A percentile compares a stretch with the other conserved stretches of the same genome.
phyloP scores from a whole-genome alignment of 176 grass and related monocot genomes.

The Eleusine indica region DNA sequence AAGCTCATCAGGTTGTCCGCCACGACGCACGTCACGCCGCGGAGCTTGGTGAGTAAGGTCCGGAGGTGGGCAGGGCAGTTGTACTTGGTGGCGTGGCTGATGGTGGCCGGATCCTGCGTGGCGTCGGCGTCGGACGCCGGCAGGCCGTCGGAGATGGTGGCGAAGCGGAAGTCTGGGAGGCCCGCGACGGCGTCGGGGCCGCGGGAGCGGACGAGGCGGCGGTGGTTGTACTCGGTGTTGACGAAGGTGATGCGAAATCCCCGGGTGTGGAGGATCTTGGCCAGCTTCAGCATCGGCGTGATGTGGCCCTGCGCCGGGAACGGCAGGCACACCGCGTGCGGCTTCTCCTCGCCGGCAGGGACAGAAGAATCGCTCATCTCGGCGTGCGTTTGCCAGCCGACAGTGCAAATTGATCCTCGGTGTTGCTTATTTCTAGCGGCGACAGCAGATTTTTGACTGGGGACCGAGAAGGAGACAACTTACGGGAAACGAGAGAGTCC shows the following conservation, averaged over 20 bases:
- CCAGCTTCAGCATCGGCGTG: slow-evolving; percentile 55
- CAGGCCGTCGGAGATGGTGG: slow-evolving; percentile 45
- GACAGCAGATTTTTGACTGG: no score
- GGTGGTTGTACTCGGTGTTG: slow-evolving; percentile 71
- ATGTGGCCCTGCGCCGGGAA: slow-evolving; percentile 50
- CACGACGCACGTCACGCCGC: slow-evolving; percentile 44
- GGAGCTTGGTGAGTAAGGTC: slow-evolving; percentile 17
- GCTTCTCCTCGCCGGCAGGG: background rate
- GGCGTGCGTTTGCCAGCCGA: background rate
- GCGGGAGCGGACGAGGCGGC: slow-evolving; percentile 11
- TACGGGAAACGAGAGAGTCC: no score
- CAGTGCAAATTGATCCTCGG: background rate
- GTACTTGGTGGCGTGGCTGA: slow-evolving; percentile 10
- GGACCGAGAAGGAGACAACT: no score
- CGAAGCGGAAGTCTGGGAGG: slow-evolving; percentile 37
- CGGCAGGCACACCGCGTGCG: slow-evolving; percentile 51
- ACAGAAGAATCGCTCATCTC: background rate
- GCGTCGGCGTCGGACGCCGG: slow-evolving; percentile 33
- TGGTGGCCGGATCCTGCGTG: slow-evolving; percentile 19
- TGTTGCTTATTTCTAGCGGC: no score
- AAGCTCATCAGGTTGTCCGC: slow-evolving; percentile 50
- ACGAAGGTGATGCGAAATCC: slow-evolving; percentile 66
- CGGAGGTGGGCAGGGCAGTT: slow-evolving; percentile 14
- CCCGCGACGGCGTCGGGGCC: slow-evolving; percentile 14
- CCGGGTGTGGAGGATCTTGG: slow-evolving; percentile 49